Evolutionary conservation across 768 basidiomycete genomes (phyloP), one percentile per base, ranked within the genome.

Genomic region (Gloeostereum incarnatum): DNA sequence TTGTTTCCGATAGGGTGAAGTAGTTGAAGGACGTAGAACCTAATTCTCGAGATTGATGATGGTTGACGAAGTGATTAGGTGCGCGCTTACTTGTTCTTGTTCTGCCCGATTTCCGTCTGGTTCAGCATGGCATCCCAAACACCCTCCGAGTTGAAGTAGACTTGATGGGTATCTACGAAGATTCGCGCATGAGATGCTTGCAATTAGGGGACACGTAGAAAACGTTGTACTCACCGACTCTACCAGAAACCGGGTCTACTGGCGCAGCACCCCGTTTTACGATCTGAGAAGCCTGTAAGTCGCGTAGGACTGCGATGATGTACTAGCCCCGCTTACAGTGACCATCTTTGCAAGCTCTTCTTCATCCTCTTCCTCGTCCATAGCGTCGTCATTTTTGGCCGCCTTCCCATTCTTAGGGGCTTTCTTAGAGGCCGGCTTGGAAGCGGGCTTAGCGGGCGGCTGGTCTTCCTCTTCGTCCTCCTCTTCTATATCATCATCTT

Each of bases 71-170:
- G 21, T 19, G 24, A 7, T n/a, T 31, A 18, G 19, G 36, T n/a
- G 19, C 20, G 24, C 17, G 40, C 55, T 31, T 32, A 75, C 73
- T 78, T 76, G 49, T 77, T 76, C 59, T 75, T 75, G 49, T 75
- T 75, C 25, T 59, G 61, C 30, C 63, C 65, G 35, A 76, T 61
- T 44, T 75, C 64, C 1, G 75, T 76, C 49, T 76, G 75, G 51
- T 76, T 78, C 39, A 76, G 63, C 70, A 74, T 76, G 25, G 73
- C 74, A 49, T 78, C 75, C 73, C 73, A 78, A 20, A 62, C 55
- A 33, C 48, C 50, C 35, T 67, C 65, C 4, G 42, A 51, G 27
- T 63, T 60, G 21, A 49, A 43, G 39, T 65, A 71, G 5, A 77
- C 75, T 49, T 74, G 63, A 47, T 76, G 73, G 1, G 71, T 68